These are phyloP conservation scores for Ascobolus immersus DNA, from an alignment of 495 filamentous ascomycete species.

Conservation along the genomic window DNA sequence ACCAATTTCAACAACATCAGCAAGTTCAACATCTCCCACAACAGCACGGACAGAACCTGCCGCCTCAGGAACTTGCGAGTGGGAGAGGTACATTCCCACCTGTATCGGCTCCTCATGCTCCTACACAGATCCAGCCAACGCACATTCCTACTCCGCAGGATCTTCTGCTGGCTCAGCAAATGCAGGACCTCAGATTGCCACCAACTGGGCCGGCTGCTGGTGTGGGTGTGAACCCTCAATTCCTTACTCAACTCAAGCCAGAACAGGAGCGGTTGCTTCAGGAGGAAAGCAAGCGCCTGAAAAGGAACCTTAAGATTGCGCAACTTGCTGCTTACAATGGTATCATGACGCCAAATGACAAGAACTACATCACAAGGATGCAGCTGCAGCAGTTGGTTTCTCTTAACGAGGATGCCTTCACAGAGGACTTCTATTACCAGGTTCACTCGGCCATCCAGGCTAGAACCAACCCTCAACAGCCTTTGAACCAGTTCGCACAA, in stretches of 20 bases:
- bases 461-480: conserved; percentile 67
- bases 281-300: conserved; percentile 83
- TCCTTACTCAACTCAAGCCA: conserved; percentile 6
- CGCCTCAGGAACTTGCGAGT: conserved; percentile 53
- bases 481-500: conserved; percentile 84
- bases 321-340: conserved; percentile 83
- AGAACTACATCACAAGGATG: conserved; percentile 96
- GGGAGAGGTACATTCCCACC: no score
- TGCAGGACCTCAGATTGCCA: no score
- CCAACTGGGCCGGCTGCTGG: no score
- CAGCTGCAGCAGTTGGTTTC: conserved; percentile 81
- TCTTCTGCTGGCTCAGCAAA: no score
- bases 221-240: no score
- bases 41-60: conserved; percentile 46
- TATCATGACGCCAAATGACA: conserved; percentile 95
- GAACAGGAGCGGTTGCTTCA: conserved; percentile 51
- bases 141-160: no score
- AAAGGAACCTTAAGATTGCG: conserved; percentile 95
- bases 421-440: conserved; percentile 97
- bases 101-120: no score
- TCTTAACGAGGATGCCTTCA: conserved; percentile 31
- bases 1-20: conserved; percentile 19
- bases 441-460: conserved; percentile 84
- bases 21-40: conserved; percentile 28
- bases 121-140: no score